Base-by-base conservation (phyloP, 495 filamentous ascomycete genomes). In the Xylaria longipes region DNA sequence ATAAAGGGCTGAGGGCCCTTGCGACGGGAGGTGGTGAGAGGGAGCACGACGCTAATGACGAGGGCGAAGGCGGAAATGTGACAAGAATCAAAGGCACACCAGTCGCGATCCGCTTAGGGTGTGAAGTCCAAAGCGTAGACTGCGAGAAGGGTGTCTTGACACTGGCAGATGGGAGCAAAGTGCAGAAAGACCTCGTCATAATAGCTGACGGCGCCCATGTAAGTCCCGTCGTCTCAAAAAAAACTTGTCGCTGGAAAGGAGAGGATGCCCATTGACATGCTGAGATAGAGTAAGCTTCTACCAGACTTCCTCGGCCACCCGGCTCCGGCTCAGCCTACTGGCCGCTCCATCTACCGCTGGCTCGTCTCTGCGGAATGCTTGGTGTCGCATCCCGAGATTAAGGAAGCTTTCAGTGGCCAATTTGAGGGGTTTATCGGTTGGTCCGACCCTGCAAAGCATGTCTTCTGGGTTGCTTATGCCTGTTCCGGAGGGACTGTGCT, bases 291-390 rank as follows among this genome's bases (percentile, higher is more conserved):
- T 76, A n/a, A 70, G 57, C 15, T 74, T 60, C 48, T 78, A 67
- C 27, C 75, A 50, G 68, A 72, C 76, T 69, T 79, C 39, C 72
- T 71, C 22, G 61, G 74, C 54, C 58, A 65, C 39, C 73, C 52
- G 60, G 74, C 56, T 39, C 54, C 43, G 54, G 22, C 60, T 48
- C 37, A 70, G 68, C 70, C 65, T 43, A 73, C 79, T 37, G 64
- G 77, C 65, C 81, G 78, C 54, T 87, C 83, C 8, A 75, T 79
- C 8, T 88, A 85, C 73, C 82, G 86, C 27, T 87, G 85, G 74
- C 75, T 89, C 8, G 76, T 87, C 5, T 73, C 84, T 0, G 77
- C 77, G 45, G 45, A 73, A 6, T 79, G 83, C 29, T 70, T 86
- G 29, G 74, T 74, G 45, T 67, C 71, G 1, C 80, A 85, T 65